Conservation (phyloP, 2,329 filamentous ascomycete species). For the Venturia aucupariae region DNA sequence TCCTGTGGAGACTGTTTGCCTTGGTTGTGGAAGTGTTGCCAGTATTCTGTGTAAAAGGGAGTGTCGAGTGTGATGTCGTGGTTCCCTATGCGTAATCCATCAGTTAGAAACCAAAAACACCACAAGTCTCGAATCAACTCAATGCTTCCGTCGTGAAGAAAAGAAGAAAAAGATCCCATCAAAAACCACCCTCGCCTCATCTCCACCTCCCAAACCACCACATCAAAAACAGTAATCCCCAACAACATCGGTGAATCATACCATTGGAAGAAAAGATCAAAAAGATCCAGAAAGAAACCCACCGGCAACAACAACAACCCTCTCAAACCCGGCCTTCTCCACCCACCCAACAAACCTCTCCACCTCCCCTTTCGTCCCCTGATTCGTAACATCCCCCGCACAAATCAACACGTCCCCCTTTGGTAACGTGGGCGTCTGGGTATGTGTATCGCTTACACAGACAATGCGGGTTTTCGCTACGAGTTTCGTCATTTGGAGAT, state of each 20-base stretch:
- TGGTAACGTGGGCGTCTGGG: slow-evolving; percentile 54
- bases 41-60: slow-evolving; percentile 42
- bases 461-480: slow-evolving; percentile 37
- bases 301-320: slow-evolving; percentile 66
- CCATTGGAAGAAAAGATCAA: slow-evolving; percentile 2
- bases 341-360: slow-evolving; percentile 74
- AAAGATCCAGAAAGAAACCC: slow-evolving; percentile 16
- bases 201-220: background rate
- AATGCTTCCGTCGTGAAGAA: background rate
- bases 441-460: slow-evolving; percentile 71
- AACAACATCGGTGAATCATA: too few species aligned
- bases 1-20: slow-evolving; percentile 39
- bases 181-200: background rate
- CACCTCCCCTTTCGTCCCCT: slow-evolving; percentile 62
- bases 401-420: slow-evolving; percentile 66
- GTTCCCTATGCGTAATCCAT: slow-evolving; percentile 46
- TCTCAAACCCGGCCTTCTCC: slow-evolving; percentile 45
- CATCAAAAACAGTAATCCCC: background rate
- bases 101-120: too few species aligned
- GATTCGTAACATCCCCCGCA: slow-evolving; percentile 68
- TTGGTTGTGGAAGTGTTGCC: slow-evolving; percentile 12
- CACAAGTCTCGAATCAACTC: background rate
- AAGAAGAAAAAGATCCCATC: background rate
- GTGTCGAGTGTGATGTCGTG: slow-evolving; percentile 64
- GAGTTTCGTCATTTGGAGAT: background rate